Evolutionary conservation across 306 rosid genomes (phyloP), one percentile per base, ranked within the genome.

Genomic region (Macrotyloma uniflorum): DNA sequence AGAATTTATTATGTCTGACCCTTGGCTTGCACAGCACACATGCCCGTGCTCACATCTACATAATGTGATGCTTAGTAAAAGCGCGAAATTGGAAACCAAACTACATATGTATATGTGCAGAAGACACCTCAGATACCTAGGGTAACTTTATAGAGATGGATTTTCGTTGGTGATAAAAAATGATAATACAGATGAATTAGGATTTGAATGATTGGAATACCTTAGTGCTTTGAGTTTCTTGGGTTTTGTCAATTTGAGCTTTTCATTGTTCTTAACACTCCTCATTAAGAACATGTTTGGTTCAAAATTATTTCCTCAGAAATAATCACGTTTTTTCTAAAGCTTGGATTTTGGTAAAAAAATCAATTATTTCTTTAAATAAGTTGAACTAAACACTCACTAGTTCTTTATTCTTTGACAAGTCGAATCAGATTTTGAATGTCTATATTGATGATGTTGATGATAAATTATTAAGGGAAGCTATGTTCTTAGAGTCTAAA

Each of bases 1-100:
- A 14, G 28, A 42, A 13, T 78, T 67, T 78, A 36, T 59, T 61
- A 53, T 70, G 20, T 14, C 26, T 78, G 38, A 57, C 16, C 53
- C n/a, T 33, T 70, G 13, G 46, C 26, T 33, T 33, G 46, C 15
- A 8, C 24, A 63, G 6, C 15, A 33, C 43, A 15, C 24, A 1
- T 62, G 24, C 68, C 16, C 53, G 66, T 7, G 23, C 26, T 40
- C 61, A 43, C 36, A 35, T 54, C 36, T 72, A 46, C 6, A 10
- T 28, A 30, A 49, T 40, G 12, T 55, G 30, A 42, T 19, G 32
- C 53, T 67, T 53, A 26, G 30, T 54, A 68, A 30, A 65, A 5
- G 16, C 30, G 40, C 68, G 43, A 54, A 32, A 13, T 45, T 45
- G 33, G 73, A 26, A 61, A 32, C 26, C 22, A 8, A 61, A 61